Evolutionary conservation across 176 grass and related monocot species (phyloP).

Genomic region (Lolium perenne): DNA sequence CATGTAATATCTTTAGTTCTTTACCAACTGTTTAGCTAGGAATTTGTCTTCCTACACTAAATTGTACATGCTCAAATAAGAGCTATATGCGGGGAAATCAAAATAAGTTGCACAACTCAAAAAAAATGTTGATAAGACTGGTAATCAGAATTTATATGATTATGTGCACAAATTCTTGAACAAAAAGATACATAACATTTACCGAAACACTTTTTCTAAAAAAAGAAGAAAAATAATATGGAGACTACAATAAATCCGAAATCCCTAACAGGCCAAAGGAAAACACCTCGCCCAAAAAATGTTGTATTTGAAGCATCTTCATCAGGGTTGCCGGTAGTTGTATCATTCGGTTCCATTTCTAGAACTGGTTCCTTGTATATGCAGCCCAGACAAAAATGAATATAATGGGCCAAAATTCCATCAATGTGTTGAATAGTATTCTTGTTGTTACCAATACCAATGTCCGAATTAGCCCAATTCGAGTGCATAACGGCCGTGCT

Average conservation of each 20-base stretch:
- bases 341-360: neutral
- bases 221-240: neutral
- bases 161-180: neutral
- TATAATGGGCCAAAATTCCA: conserved; percentile 27
- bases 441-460: neutral
- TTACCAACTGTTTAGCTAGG: neutral
- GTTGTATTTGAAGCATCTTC: neutral
- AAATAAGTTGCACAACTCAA: neutral
- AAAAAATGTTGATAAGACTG: neutral
- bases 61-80: neutral
- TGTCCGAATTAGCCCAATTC: neutral
- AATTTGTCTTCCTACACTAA: neutral
- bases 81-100: neutral
- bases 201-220: no score
- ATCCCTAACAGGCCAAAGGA: neutral
- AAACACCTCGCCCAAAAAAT: no score
- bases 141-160: conserved; percentile 20
- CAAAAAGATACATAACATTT: neutral
- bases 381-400: conserved; percentile 12
- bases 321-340: neutral
- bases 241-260: neutral
- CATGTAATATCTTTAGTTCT: neutral
- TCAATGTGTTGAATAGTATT: conserved; percentile 1
- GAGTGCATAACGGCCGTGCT: neutral
- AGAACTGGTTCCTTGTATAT: conserved; percentile 8